Evolutionary conservation across 306 rosid species (phyloP).

Genomic region (Dryas drummondii): DNA sequence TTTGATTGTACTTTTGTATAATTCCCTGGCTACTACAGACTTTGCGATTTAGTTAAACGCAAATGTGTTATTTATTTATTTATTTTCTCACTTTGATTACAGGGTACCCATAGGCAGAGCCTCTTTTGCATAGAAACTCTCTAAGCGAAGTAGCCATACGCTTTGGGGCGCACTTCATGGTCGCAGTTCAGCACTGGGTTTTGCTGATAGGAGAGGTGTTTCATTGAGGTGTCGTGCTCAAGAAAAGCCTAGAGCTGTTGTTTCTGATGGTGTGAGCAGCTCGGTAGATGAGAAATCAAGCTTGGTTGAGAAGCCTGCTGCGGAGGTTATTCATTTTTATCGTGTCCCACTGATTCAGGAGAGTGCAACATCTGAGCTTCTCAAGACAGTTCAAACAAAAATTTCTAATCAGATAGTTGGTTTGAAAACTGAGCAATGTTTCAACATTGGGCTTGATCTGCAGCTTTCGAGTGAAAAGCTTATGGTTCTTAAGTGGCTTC

Average conservation of each 20-base stretch:
- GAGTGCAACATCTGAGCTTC: slow-evolving; percentile 66
- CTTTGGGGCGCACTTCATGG: slow-evolving; percentile 47
- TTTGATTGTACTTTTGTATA: no score
- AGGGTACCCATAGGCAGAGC: slow-evolving; percentile 55
- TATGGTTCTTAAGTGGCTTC: slow-evolving; percentile 73
- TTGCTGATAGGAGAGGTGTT: slow-evolving; percentile 23
- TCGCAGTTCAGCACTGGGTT: slow-evolving; percentile 1
- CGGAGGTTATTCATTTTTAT: slow-evolving; percentile 57
- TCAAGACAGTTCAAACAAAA: slow-evolving; percentile 63
- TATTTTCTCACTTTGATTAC: slow-evolving; percentile 19
- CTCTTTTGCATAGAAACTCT: slow-evolving; percentile 37
- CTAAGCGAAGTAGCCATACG: slow-evolving; percentile 34
- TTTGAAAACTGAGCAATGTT: slow-evolving; percentile 74
- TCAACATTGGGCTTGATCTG: slow-evolving; percentile 58
- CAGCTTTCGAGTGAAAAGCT: slow-evolving; percentile 50
- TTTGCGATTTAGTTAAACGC: no score
- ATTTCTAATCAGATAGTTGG: slow-evolving; percentile 68
- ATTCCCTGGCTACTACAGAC: no score
- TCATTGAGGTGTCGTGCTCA: slow-evolving; percentile 53
- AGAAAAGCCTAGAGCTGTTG: slow-evolving; percentile 49
- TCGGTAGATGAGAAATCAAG: slow-evolving; percentile 42
- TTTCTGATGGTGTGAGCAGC: slow-evolving; percentile 44
- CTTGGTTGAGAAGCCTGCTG: slow-evolving; percentile 48
- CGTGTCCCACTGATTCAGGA: slow-evolving; percentile 71
- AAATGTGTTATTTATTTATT: neutral